A percentile compares a stretch with the other conserved stretches of the same genome.
phyloP scores from a whole-genome alignment of 2,329 filamentous ascomycete species.

The Canariomyces notabilis region DNA sequence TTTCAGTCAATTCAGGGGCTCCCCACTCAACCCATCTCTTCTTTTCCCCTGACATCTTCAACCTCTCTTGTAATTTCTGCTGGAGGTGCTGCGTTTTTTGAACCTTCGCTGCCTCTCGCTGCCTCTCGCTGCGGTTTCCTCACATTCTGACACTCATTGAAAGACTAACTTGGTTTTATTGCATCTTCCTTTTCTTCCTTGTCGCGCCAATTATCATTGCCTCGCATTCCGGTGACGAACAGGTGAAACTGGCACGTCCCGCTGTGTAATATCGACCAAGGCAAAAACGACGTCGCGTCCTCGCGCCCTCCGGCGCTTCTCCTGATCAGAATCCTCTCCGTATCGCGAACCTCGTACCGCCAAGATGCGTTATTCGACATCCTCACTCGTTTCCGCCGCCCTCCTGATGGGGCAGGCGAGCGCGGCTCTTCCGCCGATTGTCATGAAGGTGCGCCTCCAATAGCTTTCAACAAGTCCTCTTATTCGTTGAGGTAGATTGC shows the following conservation, averaged over 20 bases:
- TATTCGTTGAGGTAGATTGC: not conserved
- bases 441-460: constrained; percentile 56
- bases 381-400: constrained; percentile 34
- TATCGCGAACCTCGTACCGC: not conserved
- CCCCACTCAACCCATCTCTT: not conserved
- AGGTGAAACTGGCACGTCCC: not conserved
- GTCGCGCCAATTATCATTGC: not conserved
- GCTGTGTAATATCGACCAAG: not conserved
- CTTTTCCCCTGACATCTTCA: not conserved
- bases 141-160: constrained; percentile 21
- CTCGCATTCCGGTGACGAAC: not conserved
- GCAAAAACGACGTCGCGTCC: not conserved
- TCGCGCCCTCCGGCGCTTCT: not conserved
- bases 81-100: constrained; percentile 4
- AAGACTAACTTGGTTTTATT: constrained; percentile 1
- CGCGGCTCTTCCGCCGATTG: constrained; percentile 51
- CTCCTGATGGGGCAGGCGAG: constrained; percentile 37
- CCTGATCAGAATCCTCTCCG: not conserved
- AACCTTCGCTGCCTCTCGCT: constrained; percentile 8
- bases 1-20: constrained; percentile 6
- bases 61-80: constrained; percentile 10
- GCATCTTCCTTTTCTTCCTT: not conserved
- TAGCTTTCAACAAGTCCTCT: not conserved
- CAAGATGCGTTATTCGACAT: constrained; percentile 24
- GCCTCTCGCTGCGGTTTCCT: constrained; percentile 6